These are phyloP conservation scores for Venturia asperata DNA, from an alignment of 2,329 filamentous ascomycete genomes.

Conservation along the genomic window DNA sequence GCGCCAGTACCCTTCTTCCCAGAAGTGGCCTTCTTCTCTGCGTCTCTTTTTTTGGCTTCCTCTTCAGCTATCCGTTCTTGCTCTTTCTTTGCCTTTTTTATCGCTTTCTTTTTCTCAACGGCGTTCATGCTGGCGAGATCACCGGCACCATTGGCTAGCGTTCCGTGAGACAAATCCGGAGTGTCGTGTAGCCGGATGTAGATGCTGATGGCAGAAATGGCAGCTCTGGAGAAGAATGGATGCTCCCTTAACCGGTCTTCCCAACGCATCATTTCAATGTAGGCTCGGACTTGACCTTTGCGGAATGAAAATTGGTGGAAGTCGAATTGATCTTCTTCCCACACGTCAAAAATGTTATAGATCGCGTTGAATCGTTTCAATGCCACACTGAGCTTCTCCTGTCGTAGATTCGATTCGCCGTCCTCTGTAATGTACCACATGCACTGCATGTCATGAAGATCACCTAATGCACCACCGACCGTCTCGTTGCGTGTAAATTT, in stretches of 20 bases:
- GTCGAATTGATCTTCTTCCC: constrained; percentile 98
- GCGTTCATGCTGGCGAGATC: constrained; percentile 47
- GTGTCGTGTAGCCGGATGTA: constrained; percentile 76
- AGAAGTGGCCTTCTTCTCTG: constrained; percentile 63
- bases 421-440: constrained; percentile 97
- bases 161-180: constrained; percentile 57
- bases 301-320: constrained; percentile 97
- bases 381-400: constrained; percentile 74
- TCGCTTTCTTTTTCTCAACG: constrained; percentile 73
- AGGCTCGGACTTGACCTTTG: constrained; percentile 91
- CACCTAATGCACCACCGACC: constrained; percentile 76
- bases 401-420: constrained; percentile 77
- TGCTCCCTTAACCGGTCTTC: constrained; percentile 87
- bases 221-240: constrained; percentile 82
- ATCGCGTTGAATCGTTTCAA: constrained; percentile 88
- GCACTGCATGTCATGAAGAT: constrained; percentile 96
- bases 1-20: constrained; percentile 51
- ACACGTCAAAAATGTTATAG: constrained; percentile 88
- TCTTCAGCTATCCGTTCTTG: constrained; percentile 64
- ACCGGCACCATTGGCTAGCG: constrained; percentile 47
- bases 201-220: constrained; percentile 70
- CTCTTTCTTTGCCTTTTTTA: constrained; percentile 85
- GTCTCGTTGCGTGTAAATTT: constrained; percentile 92
- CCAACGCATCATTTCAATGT: constrained; percentile 95
- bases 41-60: constrained; percentile 71